Evolutionary conservation across 306 rosid species (phyloP).

Genomic region (Quillaja saponaria): DNA sequence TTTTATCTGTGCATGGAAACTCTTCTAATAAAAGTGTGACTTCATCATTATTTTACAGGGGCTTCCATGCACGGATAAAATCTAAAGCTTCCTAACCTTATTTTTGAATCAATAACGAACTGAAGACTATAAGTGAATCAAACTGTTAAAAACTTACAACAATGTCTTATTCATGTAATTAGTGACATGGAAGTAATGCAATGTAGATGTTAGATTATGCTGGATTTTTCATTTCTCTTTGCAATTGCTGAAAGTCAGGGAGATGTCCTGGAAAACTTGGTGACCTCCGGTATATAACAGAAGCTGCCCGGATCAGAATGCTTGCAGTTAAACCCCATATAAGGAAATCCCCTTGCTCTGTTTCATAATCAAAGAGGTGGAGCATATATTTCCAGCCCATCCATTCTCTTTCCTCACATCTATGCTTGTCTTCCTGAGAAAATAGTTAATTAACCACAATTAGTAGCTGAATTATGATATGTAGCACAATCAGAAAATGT

Average conservation of each 20-base stretch:
- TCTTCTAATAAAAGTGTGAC: no score
- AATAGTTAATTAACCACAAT: neutral
- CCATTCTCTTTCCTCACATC: conserved; percentile 42
- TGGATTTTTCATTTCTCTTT: conserved; percentile 1
- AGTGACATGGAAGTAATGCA: neutral
- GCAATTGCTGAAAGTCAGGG: conserved; percentile 41
- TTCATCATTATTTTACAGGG: no score
- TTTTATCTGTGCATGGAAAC: no score
- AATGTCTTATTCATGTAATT: no score
- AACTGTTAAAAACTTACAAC: no score
- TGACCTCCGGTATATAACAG: conserved; percentile 30
- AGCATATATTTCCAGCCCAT: conserved; percentile 34
- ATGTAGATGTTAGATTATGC: neutral
- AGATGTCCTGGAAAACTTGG: conserved; percentile 25
- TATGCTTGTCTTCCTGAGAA: conserved; percentile 33
- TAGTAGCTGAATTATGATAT: neutral
- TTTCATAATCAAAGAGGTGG: conserved; percentile 34
- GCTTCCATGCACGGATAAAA: no score
- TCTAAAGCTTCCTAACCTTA: no score
- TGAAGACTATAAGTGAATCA: no score
- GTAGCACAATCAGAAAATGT: no score
- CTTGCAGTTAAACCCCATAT: conserved; percentile 43
- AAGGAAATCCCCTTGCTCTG: conserved; percentile 24
- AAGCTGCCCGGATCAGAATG: conserved; percentile 36
- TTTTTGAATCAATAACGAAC: no score